Evolutionary conservation across 306 rosid genomes (phyloP).

Genomic region (Dalbergia oliveri): DNA sequence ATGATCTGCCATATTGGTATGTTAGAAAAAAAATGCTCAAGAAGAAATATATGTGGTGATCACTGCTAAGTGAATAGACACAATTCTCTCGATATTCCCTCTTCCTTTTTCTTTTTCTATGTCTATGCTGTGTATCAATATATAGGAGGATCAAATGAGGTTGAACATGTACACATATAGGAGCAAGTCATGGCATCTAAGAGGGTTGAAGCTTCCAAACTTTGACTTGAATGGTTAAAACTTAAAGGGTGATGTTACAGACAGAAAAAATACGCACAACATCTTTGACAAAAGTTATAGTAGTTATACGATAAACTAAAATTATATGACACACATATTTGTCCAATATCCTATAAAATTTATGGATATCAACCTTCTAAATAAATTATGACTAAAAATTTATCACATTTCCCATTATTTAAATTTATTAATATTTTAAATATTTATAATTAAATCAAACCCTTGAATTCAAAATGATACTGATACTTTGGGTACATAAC

Average conservation of each 20-base stretch:
- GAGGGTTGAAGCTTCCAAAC: slow-evolving; percentile 41
- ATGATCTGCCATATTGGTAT: slow-evolving; percentile 50
- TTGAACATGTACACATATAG: slow-evolving; percentile 31
- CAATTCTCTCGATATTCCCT: slow-evolving; percentile 10
- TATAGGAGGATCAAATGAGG: slow-evolving; percentile 2
- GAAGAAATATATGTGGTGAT: slow-evolving; percentile 17
- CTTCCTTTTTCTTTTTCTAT: neutral
- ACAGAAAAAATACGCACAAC: too few relatives aligned
- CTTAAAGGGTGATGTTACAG: neutral
- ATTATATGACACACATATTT: too few relatives aligned
- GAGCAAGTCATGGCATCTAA: slow-evolving; percentile 25
- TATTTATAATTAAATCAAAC: too few relatives aligned
- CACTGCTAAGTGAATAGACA: neutral
- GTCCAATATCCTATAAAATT: too few relatives aligned
- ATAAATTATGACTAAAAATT: too few relatives aligned
- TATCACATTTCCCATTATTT: too few relatives aligned
- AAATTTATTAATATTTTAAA: too few relatives aligned
- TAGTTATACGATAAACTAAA: too few relatives aligned
- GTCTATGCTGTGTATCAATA: neutral
- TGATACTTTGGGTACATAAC: too few relatives aligned
- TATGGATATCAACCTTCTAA: too few relatives aligned
- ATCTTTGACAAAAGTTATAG: too few relatives aligned
- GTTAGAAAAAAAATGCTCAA: neutral
- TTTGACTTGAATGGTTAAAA: slow-evolving; percentile 53
- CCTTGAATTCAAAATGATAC: too few relatives aligned